phyloP scores from a whole-genome alignment of 1,139 yeast species.

The Scheffersomyces lignicola region DNA sequence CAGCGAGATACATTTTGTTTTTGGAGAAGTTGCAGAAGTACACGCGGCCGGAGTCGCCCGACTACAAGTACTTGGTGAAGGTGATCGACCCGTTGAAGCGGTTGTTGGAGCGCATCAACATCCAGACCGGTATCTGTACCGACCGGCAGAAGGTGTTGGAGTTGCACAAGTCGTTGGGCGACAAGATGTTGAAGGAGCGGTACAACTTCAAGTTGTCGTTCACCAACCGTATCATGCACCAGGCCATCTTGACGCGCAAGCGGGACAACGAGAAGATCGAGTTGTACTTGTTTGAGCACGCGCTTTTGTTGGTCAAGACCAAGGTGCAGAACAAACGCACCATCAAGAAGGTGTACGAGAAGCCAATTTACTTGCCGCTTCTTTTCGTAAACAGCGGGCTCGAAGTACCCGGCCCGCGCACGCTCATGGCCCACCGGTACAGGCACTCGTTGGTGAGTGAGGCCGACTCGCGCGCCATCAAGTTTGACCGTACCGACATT shows the following conservation, averaged over 20 bases:
- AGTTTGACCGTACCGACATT: slow-evolving; percentile 26
- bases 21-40: slow-evolving; percentile 81
- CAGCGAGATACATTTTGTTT: slow-evolving; percentile 89
- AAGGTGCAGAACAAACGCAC: slow-evolving; percentile 89
- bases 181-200: slow-evolving; percentile 68
- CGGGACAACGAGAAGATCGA: slow-evolving; percentile 81
- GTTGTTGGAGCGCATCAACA: slow-evolving; percentile 76
- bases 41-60: slow-evolving; percentile 75
- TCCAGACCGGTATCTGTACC: slow-evolving; percentile 91
- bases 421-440: slow-evolving; percentile 37
- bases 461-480: slow-evolving; percentile 29
- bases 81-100: slow-evolving; percentile 78
- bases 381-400: slow-evolving; percentile 75
- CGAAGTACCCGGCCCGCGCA: slow-evolving; percentile 67
- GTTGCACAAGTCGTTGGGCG: slow-evolving; percentile 76
- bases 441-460: slow-evolving; percentile 45
- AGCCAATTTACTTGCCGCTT: slow-evolving; percentile 89
- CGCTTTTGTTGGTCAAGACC: slow-evolving; percentile 79
- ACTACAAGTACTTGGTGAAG: slow-evolving; percentile 64
- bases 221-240: slow-evolving; percentile 78
- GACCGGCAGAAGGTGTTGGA: slow-evolving; percentile 90
- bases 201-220: slow-evolving; percentile 70
- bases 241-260: slow-evolving; percentile 66
- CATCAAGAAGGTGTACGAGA: slow-evolving; percentile 85
- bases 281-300: slow-evolving; percentile 85